A percentile compares a stretch with the other conserved stretches of the same genome.
phyloP scores from a whole-genome alignment of 257 asterid species.

The Jaltomata sinuosa region DNA sequence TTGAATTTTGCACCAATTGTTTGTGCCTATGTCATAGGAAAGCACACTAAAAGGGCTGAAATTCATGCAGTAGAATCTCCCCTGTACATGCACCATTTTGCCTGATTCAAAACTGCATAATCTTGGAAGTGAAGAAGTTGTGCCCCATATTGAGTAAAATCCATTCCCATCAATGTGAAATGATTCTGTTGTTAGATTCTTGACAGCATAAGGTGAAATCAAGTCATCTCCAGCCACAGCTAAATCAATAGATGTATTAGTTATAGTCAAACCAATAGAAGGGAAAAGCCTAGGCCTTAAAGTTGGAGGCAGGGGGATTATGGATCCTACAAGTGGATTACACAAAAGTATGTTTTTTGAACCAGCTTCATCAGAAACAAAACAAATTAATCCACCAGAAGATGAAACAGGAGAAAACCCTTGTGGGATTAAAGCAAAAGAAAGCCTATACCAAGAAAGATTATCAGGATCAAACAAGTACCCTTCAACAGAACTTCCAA shows the following conservation, averaged over 20 bases:
- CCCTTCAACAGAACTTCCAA: slow-evolving; percentile 25
- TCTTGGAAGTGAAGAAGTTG: slow-evolving; percentile 72
- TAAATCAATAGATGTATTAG: slow-evolving; percentile 58
- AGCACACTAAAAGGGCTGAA: slow-evolving; percentile 87
- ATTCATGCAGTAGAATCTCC: slow-evolving; percentile 87
- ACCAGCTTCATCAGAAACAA: slow-evolving; percentile 80
- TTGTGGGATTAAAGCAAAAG: slow-evolving; percentile 53
- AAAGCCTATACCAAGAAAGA: slow-evolving; percentile 51
- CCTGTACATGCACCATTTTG: slow-evolving; percentile 55
- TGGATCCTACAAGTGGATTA: slow-evolving; percentile 51
- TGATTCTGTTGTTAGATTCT: slow-evolving; percentile 71
- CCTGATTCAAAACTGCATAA: slow-evolving; percentile 90
- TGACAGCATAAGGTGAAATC: slow-evolving; percentile 89
- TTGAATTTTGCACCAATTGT: slow-evolving; percentile 76
- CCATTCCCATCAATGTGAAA: slow-evolving; percentile 84
- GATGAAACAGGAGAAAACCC: slow-evolving; percentile 65
- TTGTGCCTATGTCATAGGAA: slow-evolving; percentile 30
- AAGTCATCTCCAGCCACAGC: slow-evolving; percentile 83
- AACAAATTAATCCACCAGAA: slow-evolving; percentile 69
- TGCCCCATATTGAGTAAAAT: slow-evolving; percentile 94
- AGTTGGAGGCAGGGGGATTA: slow-evolving; percentile 65
- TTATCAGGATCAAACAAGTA: slow-evolving; percentile 62
- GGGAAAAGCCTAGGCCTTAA: slow-evolving; percentile 77
- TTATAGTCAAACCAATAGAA: slow-evolving; percentile 53
- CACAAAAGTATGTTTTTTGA: slow-evolving; percentile 58